Conservation (phyloP, 2,329 filamentous ascomycete species). For the Macrophomina pseudophaseolina region DNA sequence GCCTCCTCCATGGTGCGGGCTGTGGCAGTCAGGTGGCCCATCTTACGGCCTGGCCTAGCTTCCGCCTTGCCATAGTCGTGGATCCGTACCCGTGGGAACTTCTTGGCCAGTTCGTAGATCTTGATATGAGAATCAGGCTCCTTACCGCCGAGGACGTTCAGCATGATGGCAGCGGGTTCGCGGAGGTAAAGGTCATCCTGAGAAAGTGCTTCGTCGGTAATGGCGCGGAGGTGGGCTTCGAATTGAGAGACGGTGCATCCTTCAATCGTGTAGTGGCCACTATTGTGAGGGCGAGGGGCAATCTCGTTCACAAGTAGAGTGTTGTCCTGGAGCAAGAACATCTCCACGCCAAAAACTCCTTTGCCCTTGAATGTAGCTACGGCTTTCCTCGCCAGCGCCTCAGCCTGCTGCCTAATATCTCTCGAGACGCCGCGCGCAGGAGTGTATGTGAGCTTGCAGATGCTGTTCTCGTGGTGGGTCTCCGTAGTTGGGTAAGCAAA, state of each 20-base stretch:
- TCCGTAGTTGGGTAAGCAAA: constrained; percentile 89
- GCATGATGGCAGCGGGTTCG: constrained; percentile 70
- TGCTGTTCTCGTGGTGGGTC: constrained; percentile 92
- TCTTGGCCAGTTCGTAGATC: constrained; percentile 61
- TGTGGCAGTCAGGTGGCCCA: constrained; percentile 89
- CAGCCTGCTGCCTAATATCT: constrained; percentile 67
- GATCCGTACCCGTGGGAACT: constrained; percentile 65
- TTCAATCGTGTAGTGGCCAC: constrained; percentile 94
- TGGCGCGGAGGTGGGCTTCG: constrained; percentile 84
- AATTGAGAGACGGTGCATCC: constrained; percentile 89
- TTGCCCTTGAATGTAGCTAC: constrained; percentile 82
- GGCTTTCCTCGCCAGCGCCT: constrained; percentile 78
- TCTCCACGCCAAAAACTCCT: constrained; percentile 94
- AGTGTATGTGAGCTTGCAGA: constrained; percentile 90
- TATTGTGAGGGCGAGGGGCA: constrained; percentile 84
- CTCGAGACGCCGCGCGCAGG: constrained; percentile 75
- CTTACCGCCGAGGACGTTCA: constrained; percentile 79
- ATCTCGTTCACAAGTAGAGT: constrained; percentile 83
- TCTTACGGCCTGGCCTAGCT: constrained; percentile 87
- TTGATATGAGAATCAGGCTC: constrained; percentile 66
- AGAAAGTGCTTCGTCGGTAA: constrained; percentile 69
- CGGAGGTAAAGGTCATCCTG: constrained; percentile 60
- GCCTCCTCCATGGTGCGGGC: constrained; percentile 70
- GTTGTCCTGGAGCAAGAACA: constrained; percentile 78
- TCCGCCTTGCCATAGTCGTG: constrained; percentile 91